These are phyloP conservation scores for Backusella sp. DNA, from an alignment of 192 early-diverging fungal genomes.

Conservation along the genomic window DNA sequence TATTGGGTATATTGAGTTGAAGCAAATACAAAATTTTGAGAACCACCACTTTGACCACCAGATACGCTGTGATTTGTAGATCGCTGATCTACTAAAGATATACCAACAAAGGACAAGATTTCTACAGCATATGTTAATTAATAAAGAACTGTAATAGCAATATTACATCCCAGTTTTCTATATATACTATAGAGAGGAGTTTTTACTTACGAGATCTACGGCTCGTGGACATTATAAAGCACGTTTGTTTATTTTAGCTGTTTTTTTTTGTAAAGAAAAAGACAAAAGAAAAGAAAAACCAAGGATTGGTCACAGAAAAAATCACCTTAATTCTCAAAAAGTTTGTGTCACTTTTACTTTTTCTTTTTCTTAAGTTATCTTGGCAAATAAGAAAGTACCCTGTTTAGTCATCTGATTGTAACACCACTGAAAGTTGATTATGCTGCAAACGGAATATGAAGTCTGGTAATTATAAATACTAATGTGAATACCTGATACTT, in stretches of 20 bases:
- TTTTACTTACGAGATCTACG: neutral
- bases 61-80: neutral
- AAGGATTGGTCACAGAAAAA: neutral
- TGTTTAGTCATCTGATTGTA: neutral
- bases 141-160: neutral
- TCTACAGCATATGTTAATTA: neutral
- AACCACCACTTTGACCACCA: neutral
- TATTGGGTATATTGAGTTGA: too few relatives aligned
- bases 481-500: neutral
- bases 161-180: neutral
- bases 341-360: neutral
- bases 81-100: neutral
- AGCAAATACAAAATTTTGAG: neutral
- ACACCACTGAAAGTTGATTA: neutral
- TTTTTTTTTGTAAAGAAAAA: neutral
- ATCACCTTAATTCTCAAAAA: neutral
- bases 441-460: neutral
- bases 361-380: conserved; percentile 1
- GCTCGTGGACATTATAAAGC: neutral
- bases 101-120: neutral
- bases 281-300: neutral
- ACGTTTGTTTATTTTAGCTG: neutral
- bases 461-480: neutral
- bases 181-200: neutral
- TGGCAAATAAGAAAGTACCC: neutral